Conservation (phyloP, 2,329 filamentous ascomycete species). For the Colletotrichum sp. region DNA sequence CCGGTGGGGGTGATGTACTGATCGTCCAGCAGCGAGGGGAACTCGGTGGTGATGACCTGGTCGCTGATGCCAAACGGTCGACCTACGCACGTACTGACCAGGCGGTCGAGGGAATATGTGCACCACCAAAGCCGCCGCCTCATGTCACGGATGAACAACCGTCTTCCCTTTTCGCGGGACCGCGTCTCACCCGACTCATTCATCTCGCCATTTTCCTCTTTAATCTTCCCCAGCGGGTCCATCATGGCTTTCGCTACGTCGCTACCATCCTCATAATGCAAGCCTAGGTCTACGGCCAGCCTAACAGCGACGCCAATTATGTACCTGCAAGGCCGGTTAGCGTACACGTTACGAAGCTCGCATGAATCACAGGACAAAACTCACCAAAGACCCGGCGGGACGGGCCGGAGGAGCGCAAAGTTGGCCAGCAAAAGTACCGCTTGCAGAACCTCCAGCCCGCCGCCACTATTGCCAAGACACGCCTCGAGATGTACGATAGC, state of each 20-base stretch:
- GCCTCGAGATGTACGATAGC: slow-evolving; percentile 91
- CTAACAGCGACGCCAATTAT: slow-evolving; percentile 94
- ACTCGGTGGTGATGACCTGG: slow-evolving; percentile 93
- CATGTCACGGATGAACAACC: slow-evolving; percentile 86
- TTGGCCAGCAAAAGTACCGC: slow-evolving; percentile 90
- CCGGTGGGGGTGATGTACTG: slow-evolving; percentile 83
- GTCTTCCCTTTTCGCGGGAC: slow-evolving; percentile 63
- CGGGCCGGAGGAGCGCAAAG: slow-evolving; percentile 88
- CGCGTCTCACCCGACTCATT: slow-evolving; percentile 18
- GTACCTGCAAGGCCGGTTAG: slow-evolving; percentile 57
- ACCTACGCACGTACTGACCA: slow-evolving; percentile 93
- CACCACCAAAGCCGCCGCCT: slow-evolving; percentile 94
- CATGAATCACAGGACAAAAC: slow-evolving; percentile 20
- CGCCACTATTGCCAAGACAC: slow-evolving; percentile 83
- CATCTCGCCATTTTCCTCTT: slow-evolving; percentile 32
- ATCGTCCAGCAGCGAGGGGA: slow-evolving; percentile 88
- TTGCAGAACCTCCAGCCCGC: slow-evolving; percentile 90
- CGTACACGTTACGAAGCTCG: neutral
- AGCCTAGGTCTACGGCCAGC: slow-evolving; percentile 86
- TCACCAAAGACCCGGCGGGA: slow-evolving; percentile 88
- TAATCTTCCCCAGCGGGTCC: slow-evolving; percentile 34
- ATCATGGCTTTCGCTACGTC: slow-evolving; percentile 63
- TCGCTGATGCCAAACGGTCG: slow-evolving; percentile 95
- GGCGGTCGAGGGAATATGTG: slow-evolving; percentile 92
- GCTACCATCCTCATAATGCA: slow-evolving; percentile 90